Conservation (phyloP, 2,329 filamentous ascomycete species). For the Colletotrichum limetticola region DNA sequence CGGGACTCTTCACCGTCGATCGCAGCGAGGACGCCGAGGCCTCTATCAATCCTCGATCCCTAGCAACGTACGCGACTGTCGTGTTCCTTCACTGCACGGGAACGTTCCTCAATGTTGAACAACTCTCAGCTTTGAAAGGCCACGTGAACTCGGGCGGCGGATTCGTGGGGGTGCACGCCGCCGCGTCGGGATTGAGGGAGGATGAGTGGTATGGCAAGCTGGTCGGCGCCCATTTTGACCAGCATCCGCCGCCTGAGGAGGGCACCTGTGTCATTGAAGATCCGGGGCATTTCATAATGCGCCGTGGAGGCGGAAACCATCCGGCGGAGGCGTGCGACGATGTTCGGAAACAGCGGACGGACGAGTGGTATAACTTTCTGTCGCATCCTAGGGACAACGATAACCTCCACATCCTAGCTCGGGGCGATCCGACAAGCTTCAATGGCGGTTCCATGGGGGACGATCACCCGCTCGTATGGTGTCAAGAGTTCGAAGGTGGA, state of each 20-base stretch:
- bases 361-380: slow-evolving; percentile 57
- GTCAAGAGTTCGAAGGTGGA: slow-evolving; percentile 49
- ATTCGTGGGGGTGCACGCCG: slow-evolving; percentile 54
- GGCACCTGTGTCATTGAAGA: slow-evolving; percentile 45
- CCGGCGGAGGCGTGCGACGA: background rate
- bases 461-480: slow-evolving; percentile 53
- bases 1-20: slow-evolving; percentile 44
- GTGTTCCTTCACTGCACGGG: slow-evolving; percentile 53
- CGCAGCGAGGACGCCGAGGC: slow-evolving; percentile 48
- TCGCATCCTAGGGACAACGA: slow-evolving; percentile 41
- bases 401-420: slow-evolving; percentile 47
- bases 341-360: slow-evolving; percentile 42
- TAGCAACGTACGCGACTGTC: slow-evolving; percentile 47
- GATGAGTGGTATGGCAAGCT: slow-evolving; percentile 50
- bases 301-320: slow-evolving; percentile 16
- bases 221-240: slow-evolving; percentile 50
- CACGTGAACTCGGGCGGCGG: slow-evolving; percentile 49
- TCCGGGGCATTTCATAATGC: slow-evolving; percentile 43
- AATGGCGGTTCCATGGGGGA: slow-evolving; percentile 47
- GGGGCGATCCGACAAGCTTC: slow-evolving; percentile 48
- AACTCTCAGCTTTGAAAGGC: slow-evolving; percentile 46
- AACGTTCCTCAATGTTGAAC: slow-evolving; percentile 43
- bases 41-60: slow-evolving; percentile 42
- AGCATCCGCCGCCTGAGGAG: slow-evolving; percentile 50
- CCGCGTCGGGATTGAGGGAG: slow-evolving; percentile 45